phyloP scores from a whole-genome alignment of 306 rosid genomes.

The Corylus heterophylla region DNA sequence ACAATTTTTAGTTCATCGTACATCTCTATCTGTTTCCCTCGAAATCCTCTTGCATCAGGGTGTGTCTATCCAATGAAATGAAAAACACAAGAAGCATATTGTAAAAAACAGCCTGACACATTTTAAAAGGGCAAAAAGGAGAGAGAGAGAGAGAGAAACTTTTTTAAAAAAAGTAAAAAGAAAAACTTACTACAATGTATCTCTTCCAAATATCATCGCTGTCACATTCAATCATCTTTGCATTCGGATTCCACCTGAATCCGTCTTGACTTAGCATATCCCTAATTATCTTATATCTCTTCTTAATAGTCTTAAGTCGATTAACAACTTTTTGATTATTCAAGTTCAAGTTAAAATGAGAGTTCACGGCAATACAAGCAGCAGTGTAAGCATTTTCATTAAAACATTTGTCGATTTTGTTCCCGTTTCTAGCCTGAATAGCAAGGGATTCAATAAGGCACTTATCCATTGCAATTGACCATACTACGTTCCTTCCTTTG shows the following conservation, averaged over 20 bases:
- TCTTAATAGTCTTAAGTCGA: conserved; percentile 81
- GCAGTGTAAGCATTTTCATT: conserved; percentile 82
- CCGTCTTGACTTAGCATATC: conserved; percentile 72
- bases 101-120: conserved; percentile 9
- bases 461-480: conserved; percentile 84
- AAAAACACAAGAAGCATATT: conserved; percentile 23
- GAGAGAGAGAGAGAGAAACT: background rate
- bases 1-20: conserved; percentile 81
- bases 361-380: conserved; percentile 74
- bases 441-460: conserved; percentile 74
- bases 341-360: conserved; percentile 64
- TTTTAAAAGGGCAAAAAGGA: background rate
- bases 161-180: conserved; percentile 1
- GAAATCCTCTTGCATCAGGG: conserved; percentile 68
- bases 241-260: conserved; percentile 67
- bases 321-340: conserved; percentile 81
- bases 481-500: conserved; percentile 83
- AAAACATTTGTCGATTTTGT: conserved; percentile 76
- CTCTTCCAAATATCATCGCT: conserved; percentile 72
- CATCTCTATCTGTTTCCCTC: conserved; percentile 76
- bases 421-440: conserved; percentile 72
- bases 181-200: conserved; percentile 55
- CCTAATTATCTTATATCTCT: conserved; percentile 68
- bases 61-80: conserved; percentile 53
- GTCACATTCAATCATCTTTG: conserved; percentile 66